Evolutionary conservation across 2,329 filamentous ascomycete species (phyloP).

Genomic region (Alternaria sp.): DNA sequence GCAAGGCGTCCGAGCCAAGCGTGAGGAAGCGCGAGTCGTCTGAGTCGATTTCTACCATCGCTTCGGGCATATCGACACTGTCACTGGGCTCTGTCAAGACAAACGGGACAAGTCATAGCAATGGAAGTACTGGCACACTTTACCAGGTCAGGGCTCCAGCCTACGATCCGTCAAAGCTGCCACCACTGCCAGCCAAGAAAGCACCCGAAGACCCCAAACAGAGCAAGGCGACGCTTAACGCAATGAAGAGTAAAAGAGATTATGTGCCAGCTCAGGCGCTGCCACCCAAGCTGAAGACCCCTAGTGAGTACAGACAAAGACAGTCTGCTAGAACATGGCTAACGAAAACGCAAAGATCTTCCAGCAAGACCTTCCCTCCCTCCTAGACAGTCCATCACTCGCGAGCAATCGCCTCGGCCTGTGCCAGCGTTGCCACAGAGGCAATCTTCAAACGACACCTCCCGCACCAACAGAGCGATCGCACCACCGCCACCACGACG

Average conservation of each 20-base stretch:
- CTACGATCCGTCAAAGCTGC: conserved; percentile 64
- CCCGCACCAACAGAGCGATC: conserved; percentile 22
- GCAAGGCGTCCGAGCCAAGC: conserved; percentile 54
- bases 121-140: conserved; percentile 40
- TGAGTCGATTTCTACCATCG: conserved; percentile 64
- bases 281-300: conserved; percentile 39
- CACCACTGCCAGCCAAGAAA: conserved; percentile 63
- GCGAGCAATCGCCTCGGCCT: conserved; percentile 22
- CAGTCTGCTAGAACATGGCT: not conserved
- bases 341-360: conserved; percentile 15
- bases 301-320: conserved; percentile 26
- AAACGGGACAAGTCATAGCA: conserved; percentile 47
- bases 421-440: conserved; percentile 29
- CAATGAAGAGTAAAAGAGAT: conserved; percentile 48
- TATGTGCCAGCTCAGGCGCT: conserved; percentile 34
- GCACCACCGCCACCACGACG: conserved; percentile 50
- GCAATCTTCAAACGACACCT: conserved; percentile 17
- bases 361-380: conserved; percentile 34
- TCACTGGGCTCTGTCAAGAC: conserved; percentile 60
- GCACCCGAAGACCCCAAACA: conserved; percentile 54
- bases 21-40: conserved; percentile 44
- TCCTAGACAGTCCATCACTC: conserved; percentile 23
- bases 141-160: conserved; percentile 62
- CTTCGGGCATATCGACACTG: conserved; percentile 57
- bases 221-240: conserved; percentile 47